phyloP scores from a whole-genome alignment of 1,284 basidiomycete species.

The Tremellales sp. region DNA sequence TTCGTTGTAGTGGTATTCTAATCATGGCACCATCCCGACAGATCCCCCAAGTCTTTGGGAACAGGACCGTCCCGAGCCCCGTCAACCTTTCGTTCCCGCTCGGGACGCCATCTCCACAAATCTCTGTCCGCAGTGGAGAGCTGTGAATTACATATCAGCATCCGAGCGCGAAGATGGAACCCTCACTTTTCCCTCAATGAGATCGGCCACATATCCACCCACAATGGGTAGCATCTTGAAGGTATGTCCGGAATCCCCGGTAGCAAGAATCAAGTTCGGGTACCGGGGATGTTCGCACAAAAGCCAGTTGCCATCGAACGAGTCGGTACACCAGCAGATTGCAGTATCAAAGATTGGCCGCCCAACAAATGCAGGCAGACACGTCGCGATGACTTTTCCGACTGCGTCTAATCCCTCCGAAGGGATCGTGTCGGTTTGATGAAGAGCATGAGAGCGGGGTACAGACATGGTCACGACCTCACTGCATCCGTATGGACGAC shows the following conservation, averaged over 20 bases:
- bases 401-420: constrained; percentile 24
- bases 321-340: constrained; percentile 47
- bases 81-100: constrained; percentile 9
- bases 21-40: constrained; percentile 36
- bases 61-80: constrained; percentile 21
- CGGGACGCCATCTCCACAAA: constrained; percentile 40
- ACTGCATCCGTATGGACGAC: neutral
- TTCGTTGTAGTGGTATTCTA: neutral
- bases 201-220: constrained; percentile 43
- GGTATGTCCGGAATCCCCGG: constrained; percentile 34
- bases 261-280: constrained; percentile 33
- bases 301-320: constrained; percentile 34
- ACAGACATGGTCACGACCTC: constrained; percentile 30
- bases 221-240: constrained; percentile 49
- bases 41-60: constrained; percentile 29
- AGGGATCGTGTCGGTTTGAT: constrained; percentile 44
- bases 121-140: constrained; percentile 24
- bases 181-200: constrained; percentile 37
- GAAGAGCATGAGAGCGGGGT: constrained; percentile 41
- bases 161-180: neutral
- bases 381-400: constrained; percentile 24
- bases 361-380: constrained; percentile 33
- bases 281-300: constrained; percentile 36
- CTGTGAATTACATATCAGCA: neutral
- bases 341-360: constrained; percentile 31